phyloP scores from a whole-genome alignment of 2,329 filamentous ascomycete species.

The Amauroascus niger region DNA sequence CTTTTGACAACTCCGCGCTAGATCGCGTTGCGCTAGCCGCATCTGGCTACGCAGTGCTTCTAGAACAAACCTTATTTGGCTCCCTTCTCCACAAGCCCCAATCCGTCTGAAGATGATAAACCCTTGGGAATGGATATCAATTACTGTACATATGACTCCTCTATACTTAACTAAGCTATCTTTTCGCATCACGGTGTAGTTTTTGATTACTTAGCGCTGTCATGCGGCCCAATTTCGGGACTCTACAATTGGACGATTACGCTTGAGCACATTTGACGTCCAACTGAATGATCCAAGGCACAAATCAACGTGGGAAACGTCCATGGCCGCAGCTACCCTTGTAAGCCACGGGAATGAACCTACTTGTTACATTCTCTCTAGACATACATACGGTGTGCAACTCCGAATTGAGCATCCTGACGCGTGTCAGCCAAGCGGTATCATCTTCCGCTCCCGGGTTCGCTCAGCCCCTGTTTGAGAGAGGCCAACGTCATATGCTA shows the following conservation, averaged over 20 bases:
- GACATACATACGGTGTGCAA: too few species aligned
- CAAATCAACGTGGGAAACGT: neutral
- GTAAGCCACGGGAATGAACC: too few species aligned
- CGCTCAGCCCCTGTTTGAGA: neutral
- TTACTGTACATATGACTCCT: neutral
- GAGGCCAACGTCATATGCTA: neutral
- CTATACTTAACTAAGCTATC: too few species aligned
- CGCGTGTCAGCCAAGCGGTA: neutral
- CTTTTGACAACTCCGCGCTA: conserved; percentile 8
- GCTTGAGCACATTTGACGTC: neutral
- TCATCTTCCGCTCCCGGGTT: neutral
- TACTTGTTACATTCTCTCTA: too few species aligned
- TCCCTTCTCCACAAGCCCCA: neutral
- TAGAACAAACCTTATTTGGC: conserved; percentile 1
- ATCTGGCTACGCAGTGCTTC: conserved; percentile 4
- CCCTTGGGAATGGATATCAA: neutral
- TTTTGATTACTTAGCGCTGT: too few species aligned
- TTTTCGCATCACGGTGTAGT: too few species aligned
- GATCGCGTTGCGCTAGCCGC: neutral
- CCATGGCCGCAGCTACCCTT: neutral
- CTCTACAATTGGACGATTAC: neutral
- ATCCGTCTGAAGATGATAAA: neutral
- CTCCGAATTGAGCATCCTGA: neutral
- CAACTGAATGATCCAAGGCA: neutral
- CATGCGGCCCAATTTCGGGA: neutral